Conservation (phyloP, 768 basidiomycete genomes). For the Kondoa malvinella region DNA sequence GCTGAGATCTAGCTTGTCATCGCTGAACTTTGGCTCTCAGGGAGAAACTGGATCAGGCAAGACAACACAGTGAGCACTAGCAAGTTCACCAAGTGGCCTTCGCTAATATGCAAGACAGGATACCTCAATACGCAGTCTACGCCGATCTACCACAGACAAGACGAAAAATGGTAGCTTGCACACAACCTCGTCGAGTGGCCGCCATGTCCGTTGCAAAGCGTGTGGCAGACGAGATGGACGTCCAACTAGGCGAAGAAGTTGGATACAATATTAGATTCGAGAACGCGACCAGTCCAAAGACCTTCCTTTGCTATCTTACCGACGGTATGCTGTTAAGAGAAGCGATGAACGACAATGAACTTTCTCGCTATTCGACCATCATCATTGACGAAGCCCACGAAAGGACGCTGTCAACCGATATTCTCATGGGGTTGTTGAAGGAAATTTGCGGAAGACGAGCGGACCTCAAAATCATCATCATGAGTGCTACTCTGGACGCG, state of each 20-base stretch:
- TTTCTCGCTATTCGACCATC: constrained; percentile 84
- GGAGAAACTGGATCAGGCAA: constrained; percentile 93
- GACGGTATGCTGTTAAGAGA: constrained; percentile 65
- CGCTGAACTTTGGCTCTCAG: not conserved
- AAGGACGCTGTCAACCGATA: constrained; percentile 90
- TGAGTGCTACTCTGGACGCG: constrained; percentile 95
- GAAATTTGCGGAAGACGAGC: constrained; percentile 54
- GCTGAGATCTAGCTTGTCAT: not conserved
- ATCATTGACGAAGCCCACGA: constrained; percentile 99
- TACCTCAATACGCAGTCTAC: constrained; percentile 89
- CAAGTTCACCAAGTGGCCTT: not conserved
- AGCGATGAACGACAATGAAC: constrained; percentile 87
- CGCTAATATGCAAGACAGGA: constrained; percentile 38
- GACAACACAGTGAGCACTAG: constrained; percentile 65
- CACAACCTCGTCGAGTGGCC: constrained; percentile 87
- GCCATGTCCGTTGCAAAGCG: constrained; percentile 97
- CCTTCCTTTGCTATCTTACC: constrained; percentile 95
- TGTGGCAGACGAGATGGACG: constrained; percentile 98
- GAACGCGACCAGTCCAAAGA: constrained; percentile 80
- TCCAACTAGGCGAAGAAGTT: constrained; percentile 80
- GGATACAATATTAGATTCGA: constrained; percentile 98
- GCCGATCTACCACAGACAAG: constrained; percentile 80
- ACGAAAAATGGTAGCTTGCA: constrained; percentile 80
- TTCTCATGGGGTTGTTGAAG: constrained; percentile 93
- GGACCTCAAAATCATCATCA: constrained; percentile 92